Base-by-base conservation (phyloP, 140 eudicot species). In the Oenanthe javanica region DNA sequence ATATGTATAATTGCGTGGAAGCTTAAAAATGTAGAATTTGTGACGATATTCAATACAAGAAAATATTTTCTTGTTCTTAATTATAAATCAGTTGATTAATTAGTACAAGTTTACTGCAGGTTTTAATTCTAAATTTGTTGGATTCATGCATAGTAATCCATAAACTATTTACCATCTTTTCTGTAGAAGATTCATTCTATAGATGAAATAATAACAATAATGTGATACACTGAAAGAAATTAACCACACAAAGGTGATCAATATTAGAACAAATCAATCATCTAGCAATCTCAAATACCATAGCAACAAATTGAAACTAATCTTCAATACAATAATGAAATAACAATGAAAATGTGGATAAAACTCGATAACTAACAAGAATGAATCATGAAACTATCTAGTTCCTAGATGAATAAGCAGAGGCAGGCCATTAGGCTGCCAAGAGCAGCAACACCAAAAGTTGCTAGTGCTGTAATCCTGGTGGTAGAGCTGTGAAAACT, bases 371-470 rank as follows among this genome's bases (percentile, higher is more conserved):
- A 69, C 75, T 12, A 69, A 23, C 38, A 63, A 63, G 70, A 63
- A 63, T 63, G 15, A 63, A 63, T 63, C 70, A 63, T 23, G 6
- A 63, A 63, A 63, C 70, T 23, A 3, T 12, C 31, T 63, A 3
- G 9, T 73, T 43, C 38, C 38, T 73, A 73, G 77, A 73, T 45
- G 15, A 85, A 50, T 63, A 75, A 15, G 59, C 38, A 77, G 40
- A 83, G 45, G 51, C 84, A 36, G 55, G 79, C 73, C 77, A 82
- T 48, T 23, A 76, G 73, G 6, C 78, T 83, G 0, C 75, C 79
- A 49, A 84, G n/a, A 80, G 76, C 83, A 59, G 85, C 73, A 21
- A 76, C 40, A 74, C 85, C 69, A 61, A 21, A 84, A 38, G 90
- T 81, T 9, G 83, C 75, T 49, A 69, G 75, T 69, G 76, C 45